Conservation (phyloP, 2,329 filamentous ascomycete genomes). For the Aspergillus sclerotialis region DNA sequence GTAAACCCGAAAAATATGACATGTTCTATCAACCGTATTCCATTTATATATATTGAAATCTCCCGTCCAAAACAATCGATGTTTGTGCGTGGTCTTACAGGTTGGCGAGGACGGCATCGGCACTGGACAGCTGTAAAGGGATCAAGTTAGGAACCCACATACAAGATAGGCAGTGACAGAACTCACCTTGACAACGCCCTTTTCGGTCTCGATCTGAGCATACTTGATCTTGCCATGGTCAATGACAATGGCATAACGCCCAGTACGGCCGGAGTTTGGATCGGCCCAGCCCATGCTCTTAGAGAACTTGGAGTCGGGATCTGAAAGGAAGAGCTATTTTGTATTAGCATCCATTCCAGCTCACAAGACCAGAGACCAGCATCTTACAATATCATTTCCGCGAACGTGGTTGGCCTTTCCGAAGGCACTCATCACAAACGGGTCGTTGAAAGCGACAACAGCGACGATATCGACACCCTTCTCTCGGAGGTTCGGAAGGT, state of each 20-base stretch:
- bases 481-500: constrained; percentile 59
- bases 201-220: constrained; percentile 61
- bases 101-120: constrained; percentile 26
- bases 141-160: constrained; percentile 1
- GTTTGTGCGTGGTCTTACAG: no score
- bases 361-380: neutral
- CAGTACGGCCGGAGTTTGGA: constrained; percentile 56
- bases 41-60: no score
- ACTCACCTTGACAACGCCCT: constrained; percentile 25
- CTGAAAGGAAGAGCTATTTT: constrained; percentile 64
- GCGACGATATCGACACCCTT: constrained; percentile 77
- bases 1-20: no score
- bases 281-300: constrained; percentile 64
- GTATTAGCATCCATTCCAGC: neutral
- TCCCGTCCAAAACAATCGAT: no score
- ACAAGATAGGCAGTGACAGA: no score
- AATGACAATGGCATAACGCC: constrained; percentile 70
- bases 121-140: constrained; percentile 21
- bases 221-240: constrained; percentile 77
- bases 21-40: no score
- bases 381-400: constrained; percentile 57
- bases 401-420: constrained; percentile 75
- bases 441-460: constrained; percentile 74
- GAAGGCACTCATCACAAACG: constrained; percentile 81
- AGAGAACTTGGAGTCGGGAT: constrained; percentile 64